Base-by-base conservation (phyloP, 805 yeast species). In the Spathaspora girioi region DNA sequence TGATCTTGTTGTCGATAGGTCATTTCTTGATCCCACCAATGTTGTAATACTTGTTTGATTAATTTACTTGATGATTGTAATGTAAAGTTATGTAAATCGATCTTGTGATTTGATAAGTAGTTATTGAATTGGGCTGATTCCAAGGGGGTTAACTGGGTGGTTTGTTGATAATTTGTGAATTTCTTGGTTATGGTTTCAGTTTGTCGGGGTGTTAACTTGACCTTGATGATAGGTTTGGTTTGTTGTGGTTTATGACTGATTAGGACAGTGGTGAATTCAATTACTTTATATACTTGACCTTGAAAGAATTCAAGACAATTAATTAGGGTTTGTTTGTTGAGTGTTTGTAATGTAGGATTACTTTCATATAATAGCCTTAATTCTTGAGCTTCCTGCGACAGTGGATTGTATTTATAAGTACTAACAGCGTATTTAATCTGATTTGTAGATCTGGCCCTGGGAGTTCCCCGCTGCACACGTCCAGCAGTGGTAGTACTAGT, bases 1-100 rank as follows among this genome's bases (percentile, higher is more conserved):
- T 29, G 32, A 71, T 15, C 67, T 5, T 61, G 49, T 1, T 66
- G 56, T 48, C 92, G 61, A 19, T 65, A 62, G 1, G 58, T 56
- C 17, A 75, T 40, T 61, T 87, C 93, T 20, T 70, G 71, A 1
- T 60, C 54, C 93, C 93, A 87, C 94, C 94, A 87, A 3, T 61
- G 65, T 0, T 59, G 43, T 2, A 84, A 60, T 0, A 76, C 77
- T 10, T 40, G 46, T 5, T 60, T 50, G 1, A 77, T 66, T 1
- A 77, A 61, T 1, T 51, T 49, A 6, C 75, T 56, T 0, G 91
- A 89, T 31, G 73, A 75, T 0, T 68, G 57, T 9, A 81, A 81
- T 8, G 66, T 63, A 50, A 76, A 73, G 0, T 78, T 75, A 63
- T 87, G 94, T 7, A 86, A 71, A 66, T 87, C 93, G 2, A 85